phyloP scores from a whole-genome alignment of 1,284 basidiomycete genomes.

The Cryptococcus sp. region DNA sequence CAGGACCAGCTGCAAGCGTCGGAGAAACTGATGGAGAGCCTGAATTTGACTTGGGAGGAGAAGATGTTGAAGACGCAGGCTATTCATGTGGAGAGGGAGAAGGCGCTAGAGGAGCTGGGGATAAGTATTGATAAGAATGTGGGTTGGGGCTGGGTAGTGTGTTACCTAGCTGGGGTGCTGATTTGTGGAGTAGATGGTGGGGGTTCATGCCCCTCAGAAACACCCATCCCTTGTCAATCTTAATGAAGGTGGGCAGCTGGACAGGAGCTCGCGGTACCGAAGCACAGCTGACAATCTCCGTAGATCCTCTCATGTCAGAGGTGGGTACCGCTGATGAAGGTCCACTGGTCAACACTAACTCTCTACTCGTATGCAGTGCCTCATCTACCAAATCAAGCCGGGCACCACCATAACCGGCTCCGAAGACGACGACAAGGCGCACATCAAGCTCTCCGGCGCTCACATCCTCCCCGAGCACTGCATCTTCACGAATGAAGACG shows the following conservation, averaged over 20 bases:
- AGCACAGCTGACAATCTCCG: slow-evolving; percentile 11
- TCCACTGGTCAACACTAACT: background rate
- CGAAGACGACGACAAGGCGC: slow-evolving; percentile 73
- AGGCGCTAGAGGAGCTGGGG: slow-evolving; percentile 93
- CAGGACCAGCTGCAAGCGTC: slow-evolving; percentile 94
- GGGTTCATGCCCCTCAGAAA: slow-evolving; percentile 97
- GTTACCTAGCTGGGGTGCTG: background rate
- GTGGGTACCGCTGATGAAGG: slow-evolving; percentile 17
- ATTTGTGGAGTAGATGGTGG: slow-evolving; percentile 29
- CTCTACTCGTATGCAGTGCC: slow-evolving; percentile 53
- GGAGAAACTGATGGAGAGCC: slow-evolving; percentile 92
- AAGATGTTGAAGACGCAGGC: slow-evolving; percentile 87
- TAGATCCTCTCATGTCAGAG: slow-evolving; percentile 52
- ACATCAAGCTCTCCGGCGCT: slow-evolving; percentile 87
- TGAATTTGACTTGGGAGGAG: slow-evolving; percentile 98
- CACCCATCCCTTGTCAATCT: slow-evolving; percentile 95
- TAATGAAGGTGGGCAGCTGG: slow-evolving; percentile 68
- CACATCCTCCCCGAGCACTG: slow-evolving; percentile 92
- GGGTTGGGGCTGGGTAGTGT: slow-evolving; percentile 2
- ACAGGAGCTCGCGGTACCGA: no score
- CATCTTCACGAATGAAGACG: slow-evolving; percentile 79
- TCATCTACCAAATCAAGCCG: slow-evolving; percentile 90
- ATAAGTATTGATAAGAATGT: slow-evolving; percentile 94
- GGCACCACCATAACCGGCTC: slow-evolving; percentile 83
- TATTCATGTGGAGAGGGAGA: slow-evolving; percentile 93